Conservation (phyloP, 441 rosid species). For the Populus hybrid region DNA sequence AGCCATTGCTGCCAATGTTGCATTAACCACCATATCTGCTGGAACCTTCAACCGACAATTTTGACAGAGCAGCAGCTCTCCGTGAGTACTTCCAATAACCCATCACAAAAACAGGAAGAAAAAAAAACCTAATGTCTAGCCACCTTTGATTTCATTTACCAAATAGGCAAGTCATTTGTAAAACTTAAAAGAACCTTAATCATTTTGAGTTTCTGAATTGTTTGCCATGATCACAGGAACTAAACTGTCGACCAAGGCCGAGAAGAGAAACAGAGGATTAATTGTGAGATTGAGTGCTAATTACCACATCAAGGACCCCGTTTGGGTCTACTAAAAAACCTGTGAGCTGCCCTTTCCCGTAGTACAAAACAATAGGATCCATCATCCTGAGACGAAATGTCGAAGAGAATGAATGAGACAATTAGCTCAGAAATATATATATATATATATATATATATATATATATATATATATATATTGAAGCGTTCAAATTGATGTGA, state of each 20-base stretch:
- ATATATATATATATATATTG: not conserved
- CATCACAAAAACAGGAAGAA: not conserved
- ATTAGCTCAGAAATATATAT: not conserved
- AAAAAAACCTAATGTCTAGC: not conserved
- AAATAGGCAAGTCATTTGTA: not conserved
- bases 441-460: too few species aligned
- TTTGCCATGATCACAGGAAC: not conserved
- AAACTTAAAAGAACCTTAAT: not conserved
- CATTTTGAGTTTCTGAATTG: not conserved
- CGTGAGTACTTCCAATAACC: not conserved
- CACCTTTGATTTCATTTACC: not conserved
- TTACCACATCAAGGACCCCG: constrained; percentile 89
- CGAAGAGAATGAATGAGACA: not conserved
- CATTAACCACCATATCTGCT: constrained; percentile 93
- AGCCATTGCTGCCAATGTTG: constrained; percentile 89
- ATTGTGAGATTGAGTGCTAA: constrained; percentile 4
- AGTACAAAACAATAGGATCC: constrained; percentile 91
- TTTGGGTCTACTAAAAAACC: constrained; percentile 83
- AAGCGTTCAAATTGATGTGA: not conserved
- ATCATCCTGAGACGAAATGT: constrained; percentile 61
- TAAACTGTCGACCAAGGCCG: not conserved
- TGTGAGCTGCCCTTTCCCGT: constrained; percentile 88
- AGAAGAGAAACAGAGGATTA: not conserved
- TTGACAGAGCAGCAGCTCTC: not conserved
- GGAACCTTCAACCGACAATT: constrained; percentile 52